Conservation (phyloP, 768 basidiomycete species). For the Lactarius quietus region DNA sequence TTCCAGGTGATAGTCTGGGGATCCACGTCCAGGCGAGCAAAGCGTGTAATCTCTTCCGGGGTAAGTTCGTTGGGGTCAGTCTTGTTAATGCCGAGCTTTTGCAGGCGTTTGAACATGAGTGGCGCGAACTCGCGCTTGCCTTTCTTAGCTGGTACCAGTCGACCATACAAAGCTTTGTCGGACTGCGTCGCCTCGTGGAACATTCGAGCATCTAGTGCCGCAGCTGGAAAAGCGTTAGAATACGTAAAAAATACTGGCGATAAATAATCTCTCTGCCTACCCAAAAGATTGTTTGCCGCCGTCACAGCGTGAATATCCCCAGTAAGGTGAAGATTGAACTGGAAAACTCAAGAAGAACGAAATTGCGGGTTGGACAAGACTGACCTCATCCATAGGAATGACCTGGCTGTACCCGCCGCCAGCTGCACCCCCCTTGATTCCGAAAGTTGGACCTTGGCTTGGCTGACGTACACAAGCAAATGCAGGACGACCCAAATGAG, state of each 20-base stretch:
- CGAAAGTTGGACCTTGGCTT: slow-evolving; percentile 97
- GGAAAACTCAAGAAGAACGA: slow-evolving; percentile 16
- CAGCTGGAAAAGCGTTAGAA: slow-evolving; percentile 50
- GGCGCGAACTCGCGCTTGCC: slow-evolving; percentile 93
- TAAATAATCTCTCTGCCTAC: slow-evolving; percentile 37
- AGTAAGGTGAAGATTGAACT: slow-evolving; percentile 95
- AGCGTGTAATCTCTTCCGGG: slow-evolving; percentile 85
- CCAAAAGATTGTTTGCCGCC: slow-evolving; percentile 94
- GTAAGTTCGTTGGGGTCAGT: slow-evolving; percentile 89
- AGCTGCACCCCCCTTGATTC: slow-evolving; percentile 98
- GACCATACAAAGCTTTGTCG: slow-evolving; percentile 92
- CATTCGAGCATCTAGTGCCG: slow-evolving; percentile 94
- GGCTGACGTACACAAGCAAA: slow-evolving; percentile 98
- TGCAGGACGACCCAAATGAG: slow-evolving; percentile 85
- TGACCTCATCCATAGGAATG: slow-evolving; percentile 97
- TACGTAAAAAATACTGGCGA: slow-evolving; percentile 10
- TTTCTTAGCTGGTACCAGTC: slow-evolving; percentile 90
- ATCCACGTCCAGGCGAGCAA: slow-evolving; percentile 91
- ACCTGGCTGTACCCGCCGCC: slow-evolving; percentile 98
- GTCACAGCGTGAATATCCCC: slow-evolving; percentile 98
- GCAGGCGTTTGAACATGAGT: slow-evolving; percentile 91
- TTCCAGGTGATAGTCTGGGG: slow-evolving; percentile 94
- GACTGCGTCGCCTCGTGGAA: slow-evolving; percentile 96
- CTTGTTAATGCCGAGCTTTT: slow-evolving; percentile 95
- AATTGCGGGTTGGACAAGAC: slow-evolving; percentile 5